Conservation (phyloP, 179 eudicot species). For the Beta corolliflora region DNA sequence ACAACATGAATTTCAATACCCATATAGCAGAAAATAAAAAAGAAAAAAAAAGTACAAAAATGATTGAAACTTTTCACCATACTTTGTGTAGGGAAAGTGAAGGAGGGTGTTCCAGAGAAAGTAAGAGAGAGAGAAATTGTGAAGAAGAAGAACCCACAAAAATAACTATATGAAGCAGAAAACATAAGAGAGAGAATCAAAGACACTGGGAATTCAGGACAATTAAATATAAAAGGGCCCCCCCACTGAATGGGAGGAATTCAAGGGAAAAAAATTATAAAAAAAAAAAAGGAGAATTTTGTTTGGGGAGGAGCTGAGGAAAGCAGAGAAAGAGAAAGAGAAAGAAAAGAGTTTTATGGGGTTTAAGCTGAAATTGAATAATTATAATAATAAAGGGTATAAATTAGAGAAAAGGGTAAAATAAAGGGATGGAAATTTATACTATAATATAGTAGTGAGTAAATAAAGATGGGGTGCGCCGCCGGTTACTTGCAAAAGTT, state of each 20-base stretch:
- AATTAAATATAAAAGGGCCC: neutral
- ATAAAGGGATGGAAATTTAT: too few species aligned
- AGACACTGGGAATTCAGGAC: slow-evolving; percentile 23
- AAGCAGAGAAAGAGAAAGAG: neutral
- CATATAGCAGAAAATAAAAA: slow-evolving; percentile 3
- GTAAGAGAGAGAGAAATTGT: neutral
- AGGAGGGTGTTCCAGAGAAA: neutral
- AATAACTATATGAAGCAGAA: neutral
- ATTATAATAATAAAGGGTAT: neutral
- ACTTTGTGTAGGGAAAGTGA: slow-evolving; percentile 11
- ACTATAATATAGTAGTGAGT: neutral
- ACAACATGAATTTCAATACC: neutral
- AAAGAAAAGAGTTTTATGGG: neutral
- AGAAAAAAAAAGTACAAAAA: neutral
- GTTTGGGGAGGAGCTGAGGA: neutral
- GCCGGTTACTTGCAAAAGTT: slow-evolving; percentile 20
- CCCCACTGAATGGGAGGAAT: slow-evolving; percentile 24
- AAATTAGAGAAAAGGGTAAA: neutral
- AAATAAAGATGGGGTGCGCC: neutral
- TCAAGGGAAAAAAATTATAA: slow-evolving; percentile 14
- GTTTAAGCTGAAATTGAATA: neutral
- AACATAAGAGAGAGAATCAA: slow-evolving; percentile 22
- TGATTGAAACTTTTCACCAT: slow-evolving; percentile 10
- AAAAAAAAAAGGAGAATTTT: neutral
- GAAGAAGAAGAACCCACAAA: slow-evolving; percentile 4